Base-by-base conservation (phyloP, 2,329 filamentous ascomycete species). In the Hypoxylon sp. region DNA sequence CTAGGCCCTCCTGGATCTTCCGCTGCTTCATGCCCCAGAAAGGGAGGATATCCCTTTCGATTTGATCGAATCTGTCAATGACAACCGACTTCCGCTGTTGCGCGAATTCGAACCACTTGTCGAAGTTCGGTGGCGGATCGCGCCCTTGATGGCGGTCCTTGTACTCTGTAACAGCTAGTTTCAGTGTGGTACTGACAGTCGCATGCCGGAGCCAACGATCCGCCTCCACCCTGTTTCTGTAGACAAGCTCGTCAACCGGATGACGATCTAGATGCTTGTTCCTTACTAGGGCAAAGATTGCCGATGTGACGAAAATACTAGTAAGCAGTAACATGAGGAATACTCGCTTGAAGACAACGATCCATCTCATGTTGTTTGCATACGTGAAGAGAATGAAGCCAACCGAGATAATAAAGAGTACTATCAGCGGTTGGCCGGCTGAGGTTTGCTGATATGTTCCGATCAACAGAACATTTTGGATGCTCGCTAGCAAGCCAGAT, bases 41-140 rank as follows among this genome's bases (percentile, higher is more conserved):
- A 0, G 93, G 93, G 2, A 89, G 82, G 2, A 97, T 80, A 68
- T 93, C 89, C 60, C 89, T 85, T 72, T 92, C 89, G 60, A 97
- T 93, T 52, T 91, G 92, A 72, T 92, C 90, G 72, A 93, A 97
- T 69, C 92, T 89, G 74, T 97, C 94, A 60, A 96, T 89, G 56
- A 97, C 83, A 57, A 88, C 83, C 0, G 94, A 91, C 0, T 87
- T 85, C 63, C 86, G 88, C n/a, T 86, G 83, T 68, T 86, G 87
- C 4, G 93, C 93, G 75, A 92, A 93, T 19, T 91, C 85, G 76
- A 91, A 97, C 94, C 94, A 97, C 71, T 90, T 89, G 74, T 94
- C 92, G 74, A 97, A 97, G 65, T 92, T 87, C 0, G 91, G 92
- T 10, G 94, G 94, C 15, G 94, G 93, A 29, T 88, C 82, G 66